Percentiles rank a stretch among this genome's conserved stretches.
Evolutionary conservation across 2,329 filamentous ascomycete genomes (phyloP).

Genomic region (Periglandula ipomoeae): DNA sequence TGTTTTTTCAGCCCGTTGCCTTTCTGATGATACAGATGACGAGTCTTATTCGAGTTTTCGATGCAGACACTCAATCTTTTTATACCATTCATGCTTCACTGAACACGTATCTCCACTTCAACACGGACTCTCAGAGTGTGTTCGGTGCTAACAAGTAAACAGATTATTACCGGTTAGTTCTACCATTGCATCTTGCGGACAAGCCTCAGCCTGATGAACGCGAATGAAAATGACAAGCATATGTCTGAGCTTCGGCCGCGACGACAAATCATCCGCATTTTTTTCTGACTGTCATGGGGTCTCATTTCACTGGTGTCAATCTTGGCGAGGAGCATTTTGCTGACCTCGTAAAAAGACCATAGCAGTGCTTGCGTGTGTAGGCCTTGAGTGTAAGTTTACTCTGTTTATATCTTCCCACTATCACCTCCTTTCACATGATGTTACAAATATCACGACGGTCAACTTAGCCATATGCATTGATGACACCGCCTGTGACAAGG

Average conservation of each 20-base stretch:
- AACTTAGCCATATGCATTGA: slow-evolving; percentile 39
- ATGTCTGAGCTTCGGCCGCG: slow-evolving; percentile 71
- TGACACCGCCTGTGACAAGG: slow-evolving; percentile 38
- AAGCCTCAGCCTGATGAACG: slow-evolving; percentile 60
- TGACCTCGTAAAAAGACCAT: not conserved
- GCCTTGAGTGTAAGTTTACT: slow-evolving; percentile 17
- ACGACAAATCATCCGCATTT: slow-evolving; percentile 28
- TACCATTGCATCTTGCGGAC: slow-evolving; percentile 1
- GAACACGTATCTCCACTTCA: slow-evolving; percentile 15
- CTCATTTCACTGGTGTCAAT: slow-evolving; percentile 7
- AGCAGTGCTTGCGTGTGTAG: not conserved
- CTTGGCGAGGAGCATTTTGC: slow-evolving; percentile 5
- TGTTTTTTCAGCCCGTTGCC: not conserved
- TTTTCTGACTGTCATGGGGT: slow-evolving; percentile 12
- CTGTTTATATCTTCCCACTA: not conserved
- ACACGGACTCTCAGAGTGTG: slow-evolving; percentile 1
- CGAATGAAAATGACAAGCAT: slow-evolving; percentile 91
- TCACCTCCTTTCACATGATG: slow-evolving; percentile 25
- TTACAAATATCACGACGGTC: slow-evolving; percentile 38
- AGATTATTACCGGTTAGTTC: slow-evolving; percentile 15
- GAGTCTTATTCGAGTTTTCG: slow-evolving; percentile 68
- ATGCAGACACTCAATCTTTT: slow-evolving; percentile 59
- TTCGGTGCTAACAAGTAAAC: slow-evolving; percentile 14
- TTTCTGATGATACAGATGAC: slow-evolving; percentile 44
- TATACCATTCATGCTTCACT: slow-evolving; percentile 66